Percentiles rank a stretch among this genome's conserved stretches.
Evolutionary conservation across 1,139 yeast species (phyloP).

Genomic region (Saccharomyces hybrid): DNA sequence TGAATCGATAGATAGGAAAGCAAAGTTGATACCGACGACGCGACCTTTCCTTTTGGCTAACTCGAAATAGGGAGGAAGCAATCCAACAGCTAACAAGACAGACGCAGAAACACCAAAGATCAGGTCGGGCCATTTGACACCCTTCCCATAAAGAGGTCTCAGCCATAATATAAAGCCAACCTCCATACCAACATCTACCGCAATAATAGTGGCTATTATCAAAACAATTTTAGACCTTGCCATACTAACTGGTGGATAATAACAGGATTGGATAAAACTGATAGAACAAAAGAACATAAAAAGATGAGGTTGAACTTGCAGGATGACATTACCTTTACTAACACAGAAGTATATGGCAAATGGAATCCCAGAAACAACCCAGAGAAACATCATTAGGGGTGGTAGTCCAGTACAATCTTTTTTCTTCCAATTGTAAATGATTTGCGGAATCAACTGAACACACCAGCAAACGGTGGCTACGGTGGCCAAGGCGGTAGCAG

Average conservation of each 20-base stretch:
- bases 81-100: constrained; percentile 63
- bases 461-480: constrained; percentile 90
- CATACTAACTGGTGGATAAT: constrained; percentile 65
- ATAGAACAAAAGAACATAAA: constrained; percentile 66
- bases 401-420: constrained; percentile 84
- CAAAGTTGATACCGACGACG: constrained; percentile 81
- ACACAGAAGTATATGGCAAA: constrained; percentile 74
- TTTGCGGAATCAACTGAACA: constrained; percentile 80
- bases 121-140: constrained; percentile 63
- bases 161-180: constrained; percentile 68
- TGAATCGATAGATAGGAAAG: constrained; percentile 72
- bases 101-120: constrained; percentile 77
- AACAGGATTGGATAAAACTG: constrained; percentile 65
- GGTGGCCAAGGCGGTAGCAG: constrained; percentile 75
- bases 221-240: constrained; percentile 35
- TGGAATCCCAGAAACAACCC: constrained; percentile 81
- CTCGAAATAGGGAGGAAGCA: constrained; percentile 85
- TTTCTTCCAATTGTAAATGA: constrained; percentile 58
- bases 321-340: constrained; percentile 63
- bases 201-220: constrained; percentile 36
- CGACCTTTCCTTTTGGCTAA: constrained; percentile 69
- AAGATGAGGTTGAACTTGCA: constrained; percentile 79
- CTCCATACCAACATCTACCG: constrained; percentile 52
- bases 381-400: constrained; percentile 71
- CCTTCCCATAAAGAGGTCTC: constrained; percentile 48